phyloP scores from a whole-genome alignment of 208 protist species.

The Trypanosoma scelopori region DNA sequence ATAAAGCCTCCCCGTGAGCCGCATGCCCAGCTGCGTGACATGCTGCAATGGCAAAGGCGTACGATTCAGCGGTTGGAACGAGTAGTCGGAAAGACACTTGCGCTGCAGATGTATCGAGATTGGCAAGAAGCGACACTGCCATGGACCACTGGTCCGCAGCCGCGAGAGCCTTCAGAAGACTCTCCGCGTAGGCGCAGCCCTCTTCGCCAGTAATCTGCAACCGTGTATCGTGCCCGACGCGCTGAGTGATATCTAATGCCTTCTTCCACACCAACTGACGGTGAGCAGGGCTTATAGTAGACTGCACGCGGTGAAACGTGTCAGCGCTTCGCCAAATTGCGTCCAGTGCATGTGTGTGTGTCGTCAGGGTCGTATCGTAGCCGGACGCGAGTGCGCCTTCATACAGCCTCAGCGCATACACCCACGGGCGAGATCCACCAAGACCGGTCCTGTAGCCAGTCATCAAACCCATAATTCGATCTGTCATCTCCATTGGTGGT shows the following conservation, averaged over 20 bases:
- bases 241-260: conserved; percentile 33
- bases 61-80: conserved; percentile 71
- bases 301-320: conserved; percentile 51
- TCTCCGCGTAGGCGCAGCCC: conserved; percentile 75
- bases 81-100: conserved; percentile 55
- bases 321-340: conserved; percentile 81
- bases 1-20: conserved; percentile 52
- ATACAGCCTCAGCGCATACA: conserved; percentile 59
- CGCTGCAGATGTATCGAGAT: conserved; percentile 41
- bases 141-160: conserved; percentile 58
- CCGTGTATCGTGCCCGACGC: conserved; percentile 24
- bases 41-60: conserved; percentile 65
- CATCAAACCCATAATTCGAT: conserved; percentile 76
- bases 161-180: conserved; percentile 59
- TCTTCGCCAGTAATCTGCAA: conserved; percentile 56
- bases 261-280: conserved; percentile 34
- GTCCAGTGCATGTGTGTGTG: conserved; percentile 73
- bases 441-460: conserved; percentile 67
- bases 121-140: conserved; percentile 47
- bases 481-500: conserved; percentile 63
- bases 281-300: conserved; percentile 20
- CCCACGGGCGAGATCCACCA: conserved; percentile 74
- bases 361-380: conserved; percentile 53
- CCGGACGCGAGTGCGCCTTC: conserved; percentile 35
- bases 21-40: conserved; percentile 58